Conservation (phyloP, 1,284 basidiomycete species). For the Ceratobasidium sp. region DNA sequence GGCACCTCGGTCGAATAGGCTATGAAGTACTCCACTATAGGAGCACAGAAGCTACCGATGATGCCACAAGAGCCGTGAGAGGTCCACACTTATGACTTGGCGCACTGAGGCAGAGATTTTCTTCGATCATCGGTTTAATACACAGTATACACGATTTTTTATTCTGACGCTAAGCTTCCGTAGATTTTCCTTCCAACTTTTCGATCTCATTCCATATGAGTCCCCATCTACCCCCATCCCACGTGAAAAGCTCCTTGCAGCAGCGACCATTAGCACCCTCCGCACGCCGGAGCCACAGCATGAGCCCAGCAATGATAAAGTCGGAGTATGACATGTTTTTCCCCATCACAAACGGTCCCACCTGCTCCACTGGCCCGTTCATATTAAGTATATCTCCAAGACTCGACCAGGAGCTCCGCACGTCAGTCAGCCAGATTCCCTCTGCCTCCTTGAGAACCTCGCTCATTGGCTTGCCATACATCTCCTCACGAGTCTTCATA, state of each 20-base stretch:
- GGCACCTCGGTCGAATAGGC: constrained; percentile 34
- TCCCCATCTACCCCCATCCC: constrained; percentile 32
- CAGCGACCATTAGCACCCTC: constrained; percentile 4
- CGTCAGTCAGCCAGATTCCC: neutral
- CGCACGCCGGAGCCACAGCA: constrained; percentile 26
- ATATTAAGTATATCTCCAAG: constrained; percentile 1
- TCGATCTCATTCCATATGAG: constrained; percentile 18
- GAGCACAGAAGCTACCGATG: neutral
- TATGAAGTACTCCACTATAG: constrained; percentile 26
- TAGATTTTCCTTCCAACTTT: constrained; percentile 13
- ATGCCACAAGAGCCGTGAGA: neutral
- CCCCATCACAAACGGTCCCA: constrained; percentile 26
- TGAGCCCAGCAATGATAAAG: constrained; percentile 4
- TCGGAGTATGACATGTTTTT: constrained; percentile 13
- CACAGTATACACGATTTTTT: neutral
- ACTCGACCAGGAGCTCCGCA: neutral
- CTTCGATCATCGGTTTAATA: neutral
- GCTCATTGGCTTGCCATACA: neutral
- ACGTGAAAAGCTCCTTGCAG: constrained; percentile 9
- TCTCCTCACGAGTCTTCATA: constrained; percentile 11
- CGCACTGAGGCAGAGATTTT: neutral
- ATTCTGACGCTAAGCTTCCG: neutral
- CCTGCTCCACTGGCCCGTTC: constrained; percentile 5
- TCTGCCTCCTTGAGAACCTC: constrained; percentile 20
- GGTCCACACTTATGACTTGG: constrained; percentile 14